Base-by-base conservation (phyloP, 495 filamentous ascomycete genomes). In the Trichoderma asperelloides region DNA sequence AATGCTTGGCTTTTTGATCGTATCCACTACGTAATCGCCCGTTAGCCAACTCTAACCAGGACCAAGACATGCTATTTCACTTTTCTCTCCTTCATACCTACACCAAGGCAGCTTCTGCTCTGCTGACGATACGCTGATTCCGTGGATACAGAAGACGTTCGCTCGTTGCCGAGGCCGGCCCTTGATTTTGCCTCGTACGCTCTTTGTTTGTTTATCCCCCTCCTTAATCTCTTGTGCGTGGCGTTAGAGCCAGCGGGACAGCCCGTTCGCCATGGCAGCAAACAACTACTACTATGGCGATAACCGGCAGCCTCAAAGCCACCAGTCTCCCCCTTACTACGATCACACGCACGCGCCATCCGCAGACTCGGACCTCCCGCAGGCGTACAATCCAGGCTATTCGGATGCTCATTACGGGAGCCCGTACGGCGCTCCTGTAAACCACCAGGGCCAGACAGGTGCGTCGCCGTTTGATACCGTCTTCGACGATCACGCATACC, bases 401-500 rank as follows among this genome's bases (percentile, higher is more conserved):
- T 67, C 69, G 12, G 37, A 64, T 41, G 30, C 63, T 41, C 63
- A 64, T 2, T 64, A 64, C 13, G 63, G 23, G 30, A 45, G n/a
- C 63, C 27, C 39, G 6, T 65, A 41, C 28, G 55, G 64, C 64
- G 43, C 64, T 45, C 64, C 64, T n/a, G 67, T 55, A 33, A 62
- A 69, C 69, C 71, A 62, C n/a, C 67, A 51, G 16, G 28, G n/a
- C 16, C 2, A 18, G 28, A 64, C 65, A 68, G 28, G 68, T 11
- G 49, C 78, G 43, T 84, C 82, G 25, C 84, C 82, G 47, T 84
- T 86, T 70, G 79, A 82, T 65, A 84, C 83, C 55, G 81, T 85
- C 45, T 86, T 85, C 73, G 85, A 88, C 70, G 84, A 88, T 68
- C 79, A 84, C 69, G 81, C 82, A 66, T 90, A 90, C 71, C 83